Conservation (phyloP, 208 protist genomes). For the Trypanosoma congolense region DNA sequence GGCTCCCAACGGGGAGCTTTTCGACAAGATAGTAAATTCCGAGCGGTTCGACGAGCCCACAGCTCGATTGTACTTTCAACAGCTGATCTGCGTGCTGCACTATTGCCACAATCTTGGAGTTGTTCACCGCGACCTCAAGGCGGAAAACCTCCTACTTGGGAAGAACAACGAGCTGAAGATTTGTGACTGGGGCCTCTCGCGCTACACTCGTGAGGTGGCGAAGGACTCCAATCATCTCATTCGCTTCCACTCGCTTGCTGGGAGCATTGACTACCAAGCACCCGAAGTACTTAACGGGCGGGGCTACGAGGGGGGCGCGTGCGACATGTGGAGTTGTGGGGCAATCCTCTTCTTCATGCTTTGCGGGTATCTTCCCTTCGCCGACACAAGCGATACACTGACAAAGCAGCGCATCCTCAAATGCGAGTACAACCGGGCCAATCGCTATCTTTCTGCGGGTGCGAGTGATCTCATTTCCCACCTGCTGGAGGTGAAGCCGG, state of each 20-base stretch:
- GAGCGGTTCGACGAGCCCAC: constrained; percentile 78
- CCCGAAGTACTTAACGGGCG: constrained; percentile 84
- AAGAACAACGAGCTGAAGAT: constrained; percentile 81
- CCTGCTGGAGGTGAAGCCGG: constrained; percentile 62
- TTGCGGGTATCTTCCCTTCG: constrained; percentile 96
- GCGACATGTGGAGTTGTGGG: constrained; percentile 97
- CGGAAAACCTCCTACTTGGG: constrained; percentile 89
- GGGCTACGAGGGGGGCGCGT: constrained; percentile 90
- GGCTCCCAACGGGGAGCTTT: constrained; percentile 97
- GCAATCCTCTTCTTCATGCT: constrained; percentile 98
- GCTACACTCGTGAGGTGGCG: constrained; percentile 75
- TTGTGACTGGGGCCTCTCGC: constrained; percentile 91
- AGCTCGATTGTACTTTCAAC: constrained; percentile 87
- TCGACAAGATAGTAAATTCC: constrained; percentile 94
- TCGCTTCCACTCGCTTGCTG: constrained; percentile 77
- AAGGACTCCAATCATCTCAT: constrained; percentile 56
- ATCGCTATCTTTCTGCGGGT: constrained; percentile 60
- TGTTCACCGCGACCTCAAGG: constrained; percentile 91
- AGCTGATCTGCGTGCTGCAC: constrained; percentile 86
- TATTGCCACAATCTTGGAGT: constrained; percentile 91
- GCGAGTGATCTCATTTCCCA: constrained; percentile 75
- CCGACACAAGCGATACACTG: constrained; percentile 70
- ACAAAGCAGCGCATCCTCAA: constrained; percentile 84
- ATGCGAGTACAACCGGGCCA: constrained; percentile 79
- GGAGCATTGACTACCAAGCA: constrained; percentile 88